These are phyloP conservation scores for Russula olivacea DNA, from an alignment of 768 basidiomycete species.

Conservation along the genomic window DNA sequence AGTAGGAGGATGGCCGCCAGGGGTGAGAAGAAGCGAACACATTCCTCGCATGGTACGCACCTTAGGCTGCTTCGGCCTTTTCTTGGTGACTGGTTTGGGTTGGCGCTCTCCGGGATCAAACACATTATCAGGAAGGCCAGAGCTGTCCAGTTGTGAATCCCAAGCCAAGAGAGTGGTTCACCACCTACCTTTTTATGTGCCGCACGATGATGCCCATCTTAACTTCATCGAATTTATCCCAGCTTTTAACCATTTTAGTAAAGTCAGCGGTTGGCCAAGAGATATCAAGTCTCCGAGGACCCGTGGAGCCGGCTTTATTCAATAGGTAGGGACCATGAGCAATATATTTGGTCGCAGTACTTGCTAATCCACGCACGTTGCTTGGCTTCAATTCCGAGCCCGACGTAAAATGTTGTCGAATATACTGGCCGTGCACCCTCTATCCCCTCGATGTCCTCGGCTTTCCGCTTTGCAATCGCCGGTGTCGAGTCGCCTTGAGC, in stretches of 20 bases:
- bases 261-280: conserved; percentile 97
- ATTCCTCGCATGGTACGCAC: conserved; percentile 34
- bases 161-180: neutral
- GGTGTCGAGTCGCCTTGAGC: conserved; percentile 84
- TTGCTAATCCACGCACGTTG: conserved; percentile 54
- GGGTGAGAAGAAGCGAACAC: neutral
- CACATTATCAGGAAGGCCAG: conserved; percentile 73
- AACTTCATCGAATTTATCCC: conserved; percentile 90
- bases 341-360: conserved; percentile 14
- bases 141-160: conserved; percentile 39
- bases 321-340: conserved; percentile 13
- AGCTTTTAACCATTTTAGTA: conserved; percentile 85
- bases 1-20: neutral
- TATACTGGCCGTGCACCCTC: conserved; percentile 75
- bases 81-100: conserved; percentile 53
- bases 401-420: conserved; percentile 98
- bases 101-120: conserved; percentile 79
- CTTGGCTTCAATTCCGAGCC: conserved; percentile 86
- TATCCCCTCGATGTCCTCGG: conserved; percentile 71
- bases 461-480: conserved; percentile 62
- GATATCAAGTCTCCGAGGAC: conserved; percentile 85
- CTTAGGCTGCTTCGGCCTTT: conserved; percentile 63
- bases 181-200: conserved; percentile 76
- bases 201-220: conserved; percentile 93
- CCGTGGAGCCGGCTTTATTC: conserved; percentile 61